Percentiles rank a stretch among this genome's conserved stretches.
Evolutionary conservation across 2,329 filamentous ascomycete species (phyloP).

Genomic region (Stachybotrys elegans): DNA sequence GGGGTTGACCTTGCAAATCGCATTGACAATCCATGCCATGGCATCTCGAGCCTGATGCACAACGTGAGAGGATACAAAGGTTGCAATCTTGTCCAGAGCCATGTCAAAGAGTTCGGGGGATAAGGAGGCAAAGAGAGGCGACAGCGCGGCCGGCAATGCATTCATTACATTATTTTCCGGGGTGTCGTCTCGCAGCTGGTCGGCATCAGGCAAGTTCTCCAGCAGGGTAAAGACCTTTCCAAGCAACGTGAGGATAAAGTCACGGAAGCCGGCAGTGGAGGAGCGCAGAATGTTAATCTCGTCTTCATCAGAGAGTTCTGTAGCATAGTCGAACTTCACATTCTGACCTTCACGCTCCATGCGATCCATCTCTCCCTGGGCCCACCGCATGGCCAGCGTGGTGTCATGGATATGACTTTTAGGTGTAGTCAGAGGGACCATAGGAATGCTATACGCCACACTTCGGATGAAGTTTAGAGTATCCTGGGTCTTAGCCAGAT

Average conservation of each 20-base stretch:
- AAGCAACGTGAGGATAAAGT: slow-evolving; percentile 86
- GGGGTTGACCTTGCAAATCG: slow-evolving; percentile 90
- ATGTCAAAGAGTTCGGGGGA: slow-evolving; percentile 93
- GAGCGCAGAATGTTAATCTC: slow-evolving; percentile 86
- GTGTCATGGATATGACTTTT: slow-evolving; percentile 66
- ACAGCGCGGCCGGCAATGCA: slow-evolving; percentile 84
- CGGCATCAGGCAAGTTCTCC: slow-evolving; percentile 90
- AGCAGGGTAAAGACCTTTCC: slow-evolving; percentile 93
- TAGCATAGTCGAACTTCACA: slow-evolving; percentile 78
- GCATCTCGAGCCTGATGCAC: slow-evolving; percentile 95
- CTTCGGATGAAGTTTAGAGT: slow-evolving; percentile 93
- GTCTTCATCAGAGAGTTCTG: slow-evolving; percentile 76
- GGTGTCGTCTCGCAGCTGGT: slow-evolving; percentile 80
- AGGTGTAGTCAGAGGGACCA: slow-evolving; percentile 64
- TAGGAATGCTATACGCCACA: slow-evolving; percentile 92
- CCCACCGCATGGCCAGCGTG: slow-evolving; percentile 82
- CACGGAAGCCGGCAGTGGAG: slow-evolving; percentile 87
- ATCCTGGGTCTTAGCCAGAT: slow-evolving; percentile 92
- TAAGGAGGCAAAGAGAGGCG: slow-evolving; percentile 81
- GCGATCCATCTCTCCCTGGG: slow-evolving; percentile 87
- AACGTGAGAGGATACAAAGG: slow-evolving; percentile 89
- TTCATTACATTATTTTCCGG: slow-evolving; percentile 98
- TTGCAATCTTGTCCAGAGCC: slow-evolving; percentile 83
- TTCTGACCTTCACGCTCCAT: slow-evolving; percentile 86
- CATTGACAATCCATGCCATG: slow-evolving; percentile 98